Evolutionary conservation across 768 basidiomycete genomes (phyloP).

Genomic region (Boletus sensibilis): DNA sequence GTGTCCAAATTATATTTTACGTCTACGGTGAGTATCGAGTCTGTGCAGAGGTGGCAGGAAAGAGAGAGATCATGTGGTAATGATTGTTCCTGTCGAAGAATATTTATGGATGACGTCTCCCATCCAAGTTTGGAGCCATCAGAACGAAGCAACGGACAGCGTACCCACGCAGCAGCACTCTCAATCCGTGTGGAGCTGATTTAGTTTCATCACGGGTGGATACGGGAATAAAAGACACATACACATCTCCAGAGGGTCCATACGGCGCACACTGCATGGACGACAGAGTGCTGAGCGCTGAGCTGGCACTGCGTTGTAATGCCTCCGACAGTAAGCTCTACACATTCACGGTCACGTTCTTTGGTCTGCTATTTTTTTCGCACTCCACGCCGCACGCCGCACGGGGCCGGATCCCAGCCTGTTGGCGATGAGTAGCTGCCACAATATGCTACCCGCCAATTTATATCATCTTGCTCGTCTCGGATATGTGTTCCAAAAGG

Average conservation of each 20-base stretch:
- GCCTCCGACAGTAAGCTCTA: not conserved
- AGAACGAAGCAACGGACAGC: not conserved
- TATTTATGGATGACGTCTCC: not conserved
- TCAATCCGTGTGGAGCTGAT: not conserved
- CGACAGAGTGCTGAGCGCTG: not conserved
- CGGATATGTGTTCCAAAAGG: not conserved
- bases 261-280: too few species aligned
- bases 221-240: not conserved
- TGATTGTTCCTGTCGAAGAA: not conserved
- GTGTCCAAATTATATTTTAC: too few species aligned
- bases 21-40: not conserved
- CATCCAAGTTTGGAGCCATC: not conserved
- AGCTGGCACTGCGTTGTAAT: not conserved
- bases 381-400: too few species aligned
- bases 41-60: not conserved
- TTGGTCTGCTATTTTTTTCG: too few species aligned
- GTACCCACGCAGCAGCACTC: constrained; percentile 1
- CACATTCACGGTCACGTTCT: not conserved
- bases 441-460: not conserved
- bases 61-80: constrained; percentile 1
- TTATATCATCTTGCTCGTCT: not conserved
- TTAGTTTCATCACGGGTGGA: not conserved
- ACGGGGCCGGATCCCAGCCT: too few species aligned
- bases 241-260: not conserved
- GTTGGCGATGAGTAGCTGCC: not conserved